Evolutionary conservation across 225 moss, liverwort and hornwort genomes (phyloP).

Genomic region (Asterella californica): DNA sequence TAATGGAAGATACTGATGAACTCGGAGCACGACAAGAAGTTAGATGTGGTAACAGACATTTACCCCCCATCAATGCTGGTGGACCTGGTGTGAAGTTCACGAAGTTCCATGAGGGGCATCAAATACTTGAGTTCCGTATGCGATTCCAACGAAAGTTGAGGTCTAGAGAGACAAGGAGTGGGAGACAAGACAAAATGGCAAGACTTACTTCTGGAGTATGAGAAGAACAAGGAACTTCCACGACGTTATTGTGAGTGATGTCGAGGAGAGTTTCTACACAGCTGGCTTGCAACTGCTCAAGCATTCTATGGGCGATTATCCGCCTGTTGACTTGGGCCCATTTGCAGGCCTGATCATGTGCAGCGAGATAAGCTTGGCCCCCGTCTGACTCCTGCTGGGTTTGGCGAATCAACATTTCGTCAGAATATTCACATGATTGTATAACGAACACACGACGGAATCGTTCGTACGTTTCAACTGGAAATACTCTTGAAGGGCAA

Average conservation of each 20-base stretch:
- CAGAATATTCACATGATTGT: background rate
- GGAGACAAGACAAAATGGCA: background rate
- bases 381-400: constrained; percentile 52
- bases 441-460: background rate
- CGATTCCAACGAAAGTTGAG: background rate
- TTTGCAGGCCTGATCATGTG: constrained; percentile 77
- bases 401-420: background rate
- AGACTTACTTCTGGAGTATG: constrained; percentile 10
- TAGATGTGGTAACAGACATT: too few species aligned
- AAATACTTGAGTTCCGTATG: background rate
- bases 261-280: constrained; percentile 53
- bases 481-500: too few species aligned
- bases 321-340: constrained; percentile 81
- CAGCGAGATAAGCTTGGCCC: constrained; percentile 51
- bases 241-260: constrained; percentile 81
- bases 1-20: too few species aligned
- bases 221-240: constrained; percentile 31
- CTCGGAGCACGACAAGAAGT: too few species aligned
- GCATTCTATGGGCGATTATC: constrained; percentile 62
- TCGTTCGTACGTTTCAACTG: background rate
- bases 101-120: background rate
- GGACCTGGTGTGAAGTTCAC: background rate
- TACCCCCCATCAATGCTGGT: too few species aligned
- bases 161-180: background rate
- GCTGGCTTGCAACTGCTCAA: constrained; percentile 63